Percentiles rank a stretch among this genome's conserved stretches.
Evolutionary conservation across 2,329 filamentous ascomycete genomes (phyloP).

Genomic region (Hypoxylon sp.): DNA sequence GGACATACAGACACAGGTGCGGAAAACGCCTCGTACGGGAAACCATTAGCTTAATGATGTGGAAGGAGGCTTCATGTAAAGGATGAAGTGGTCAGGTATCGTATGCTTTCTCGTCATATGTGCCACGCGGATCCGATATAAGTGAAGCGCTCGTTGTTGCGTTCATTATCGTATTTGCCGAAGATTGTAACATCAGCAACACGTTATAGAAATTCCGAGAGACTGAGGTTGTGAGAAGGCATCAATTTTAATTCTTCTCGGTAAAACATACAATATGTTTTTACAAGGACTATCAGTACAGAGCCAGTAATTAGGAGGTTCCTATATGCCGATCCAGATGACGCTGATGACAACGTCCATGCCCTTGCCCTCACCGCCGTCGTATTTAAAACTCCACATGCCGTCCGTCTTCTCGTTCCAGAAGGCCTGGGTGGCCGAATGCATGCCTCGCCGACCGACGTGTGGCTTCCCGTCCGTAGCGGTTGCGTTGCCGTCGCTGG

Average conservation of each 20-base stretch:
- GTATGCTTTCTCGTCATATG: not conserved
- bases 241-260: slow-evolving; percentile 22
- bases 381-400: slow-evolving; percentile 91
- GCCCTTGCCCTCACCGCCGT: slow-evolving; percentile 75
- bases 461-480: slow-evolving; percentile 77
- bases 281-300: slow-evolving; percentile 15
- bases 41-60: not conserved
- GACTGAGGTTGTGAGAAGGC: slow-evolving; percentile 7
- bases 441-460: slow-evolving; percentile 90
- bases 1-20: not conserved
- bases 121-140: not conserved
- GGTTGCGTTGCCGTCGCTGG: slow-evolving; percentile 66
- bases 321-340: slow-evolving; percentile 81
- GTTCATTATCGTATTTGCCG: not conserved
- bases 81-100: not conserved
- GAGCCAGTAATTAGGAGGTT: not conserved
- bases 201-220: not conserved
- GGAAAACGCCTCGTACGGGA: not conserved
- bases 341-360: slow-evolving; percentile 80
- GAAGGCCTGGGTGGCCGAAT: slow-evolving; percentile 86
- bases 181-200: not conserved
- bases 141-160: not conserved
- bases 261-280: slow-evolving; percentile 29
- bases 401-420: slow-evolving; percentile 94
- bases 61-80: not conserved